These are phyloP conservation scores for Rhododendron kiyosumense DNA, from an alignment of 148 eudicot genomes.

Conservation along the genomic window DNA sequence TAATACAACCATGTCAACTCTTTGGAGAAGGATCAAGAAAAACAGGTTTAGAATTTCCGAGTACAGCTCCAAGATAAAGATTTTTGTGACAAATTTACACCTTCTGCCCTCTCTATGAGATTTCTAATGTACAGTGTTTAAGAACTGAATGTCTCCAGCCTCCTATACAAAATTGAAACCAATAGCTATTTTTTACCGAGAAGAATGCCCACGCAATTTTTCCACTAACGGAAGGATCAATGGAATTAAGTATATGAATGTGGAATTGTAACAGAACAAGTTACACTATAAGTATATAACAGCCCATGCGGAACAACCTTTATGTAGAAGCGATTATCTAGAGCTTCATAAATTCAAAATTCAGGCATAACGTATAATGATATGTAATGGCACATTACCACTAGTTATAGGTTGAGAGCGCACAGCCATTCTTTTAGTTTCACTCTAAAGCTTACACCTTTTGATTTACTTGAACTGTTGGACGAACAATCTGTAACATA, in stretches of 20 bases:
- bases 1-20: background rate
- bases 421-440: background rate
- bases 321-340: background rate
- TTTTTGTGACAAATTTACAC: background rate
- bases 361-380: background rate
- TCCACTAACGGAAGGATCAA: background rate
- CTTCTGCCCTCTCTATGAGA: background rate
- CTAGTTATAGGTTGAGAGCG: background rate
- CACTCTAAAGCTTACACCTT: background rate
- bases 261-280: background rate
- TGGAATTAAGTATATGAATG: background rate
- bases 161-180: background rate
- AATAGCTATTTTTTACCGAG: background rate
- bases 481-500: background rate
- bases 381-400: background rate
- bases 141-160: background rate
- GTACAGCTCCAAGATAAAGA: too few species aligned
- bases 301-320: background rate
- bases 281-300: background rate
- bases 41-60: background rate
- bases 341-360: background rate
- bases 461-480: background rate
- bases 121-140: background rate
- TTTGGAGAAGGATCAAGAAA: background rate
- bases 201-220: background rate